Conservation (phyloP, 495 filamentous ascomycete species). For the Penicillium bialowiezense region DNA sequence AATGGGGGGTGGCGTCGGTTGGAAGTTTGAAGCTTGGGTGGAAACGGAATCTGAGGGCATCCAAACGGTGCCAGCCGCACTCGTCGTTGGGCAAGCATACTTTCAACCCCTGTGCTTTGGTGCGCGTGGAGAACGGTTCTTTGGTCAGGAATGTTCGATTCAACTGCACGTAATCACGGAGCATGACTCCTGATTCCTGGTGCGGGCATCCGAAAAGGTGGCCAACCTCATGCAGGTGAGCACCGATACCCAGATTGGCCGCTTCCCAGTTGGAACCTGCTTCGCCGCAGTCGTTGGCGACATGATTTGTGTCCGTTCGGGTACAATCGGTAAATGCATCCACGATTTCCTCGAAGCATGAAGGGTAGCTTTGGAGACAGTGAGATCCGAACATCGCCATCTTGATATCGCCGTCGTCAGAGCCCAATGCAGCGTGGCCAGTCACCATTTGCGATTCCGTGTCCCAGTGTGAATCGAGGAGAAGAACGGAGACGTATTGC, state of each 20-base stretch:
- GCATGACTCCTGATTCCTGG: slow-evolving; percentile 84
- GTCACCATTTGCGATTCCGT: slow-evolving; percentile 61
- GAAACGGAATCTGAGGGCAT: slow-evolving; percentile 80
- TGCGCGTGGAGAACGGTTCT: slow-evolving; percentile 81
- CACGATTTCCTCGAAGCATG: slow-evolving; percentile 79
- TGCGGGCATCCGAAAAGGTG: slow-evolving; percentile 87
- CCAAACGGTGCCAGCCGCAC: slow-evolving; percentile 85
- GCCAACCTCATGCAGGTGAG: slow-evolving; percentile 84
- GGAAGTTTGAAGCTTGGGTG: slow-evolving; percentile 90
- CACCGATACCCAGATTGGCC: slow-evolving; percentile 87
- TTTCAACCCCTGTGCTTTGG: slow-evolving; percentile 72
- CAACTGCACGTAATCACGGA: slow-evolving; percentile 76
- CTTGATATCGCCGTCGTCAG: slow-evolving; percentile 64
- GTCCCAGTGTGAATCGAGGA: slow-evolving; percentile 89
- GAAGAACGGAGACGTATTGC: slow-evolving; percentile 77
- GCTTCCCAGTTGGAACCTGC: slow-evolving; percentile 88
- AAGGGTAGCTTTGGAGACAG: slow-evolving; percentile 80
- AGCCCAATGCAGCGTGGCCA: slow-evolving; percentile 79
- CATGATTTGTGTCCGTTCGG: slow-evolving; percentile 72
- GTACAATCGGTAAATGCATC: slow-evolving; percentile 87
- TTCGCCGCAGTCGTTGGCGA: slow-evolving; percentile 82
- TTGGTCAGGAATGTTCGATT: slow-evolving; percentile 78
- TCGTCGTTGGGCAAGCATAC: slow-evolving; percentile 71
- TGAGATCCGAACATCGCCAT: slow-evolving; percentile 90
- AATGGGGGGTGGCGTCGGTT: slow-evolving; percentile 61